Conservation (phyloP, 345 rosid genomes). For the Bruguiera gymnorhiza region DNA sequence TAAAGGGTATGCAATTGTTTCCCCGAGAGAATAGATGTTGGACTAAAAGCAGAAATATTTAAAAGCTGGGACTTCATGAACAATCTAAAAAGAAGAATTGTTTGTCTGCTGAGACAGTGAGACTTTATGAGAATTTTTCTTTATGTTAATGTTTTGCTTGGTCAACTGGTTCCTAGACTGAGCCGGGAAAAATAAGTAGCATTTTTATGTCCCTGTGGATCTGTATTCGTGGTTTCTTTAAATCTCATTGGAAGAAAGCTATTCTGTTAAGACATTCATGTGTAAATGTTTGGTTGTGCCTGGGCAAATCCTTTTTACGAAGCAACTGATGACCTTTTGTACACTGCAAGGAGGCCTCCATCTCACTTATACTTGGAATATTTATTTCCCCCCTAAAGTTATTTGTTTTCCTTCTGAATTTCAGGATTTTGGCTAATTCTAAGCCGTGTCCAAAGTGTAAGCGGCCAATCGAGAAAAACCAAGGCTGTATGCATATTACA, state of each 20-base stretch:
- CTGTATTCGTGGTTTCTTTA: neutral
- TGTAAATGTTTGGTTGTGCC: neutral
- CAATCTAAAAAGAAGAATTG: neutral
- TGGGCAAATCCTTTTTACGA: neutral
- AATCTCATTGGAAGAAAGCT: neutral
- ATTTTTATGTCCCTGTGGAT: too few species aligned
- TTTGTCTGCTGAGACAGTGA: too few species aligned
- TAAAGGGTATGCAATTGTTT: neutral
- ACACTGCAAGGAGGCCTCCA: neutral
- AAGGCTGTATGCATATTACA: conserved; percentile 44
- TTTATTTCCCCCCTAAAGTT: neutral
- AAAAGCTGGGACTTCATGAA: neutral
- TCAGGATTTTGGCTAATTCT: conserved; percentile 40
- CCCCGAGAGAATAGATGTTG: neutral
- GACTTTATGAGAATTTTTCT: too few species aligned
- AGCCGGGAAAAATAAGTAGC: too few species aligned
- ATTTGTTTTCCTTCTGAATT: conserved; percentile 1
- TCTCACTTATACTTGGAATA: neutral
- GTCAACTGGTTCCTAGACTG: too few species aligned
- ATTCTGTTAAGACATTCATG: neutral
- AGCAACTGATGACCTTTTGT: neutral
- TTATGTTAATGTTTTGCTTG: too few species aligned
- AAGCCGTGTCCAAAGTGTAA: conserved; percentile 41
- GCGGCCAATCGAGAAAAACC: conserved; percentile 39
- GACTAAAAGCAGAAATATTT: neutral